Evolutionary conservation across 2,329 filamentous ascomycete species (phyloP).

Genomic region (Hypoxylon sp.): DNA sequence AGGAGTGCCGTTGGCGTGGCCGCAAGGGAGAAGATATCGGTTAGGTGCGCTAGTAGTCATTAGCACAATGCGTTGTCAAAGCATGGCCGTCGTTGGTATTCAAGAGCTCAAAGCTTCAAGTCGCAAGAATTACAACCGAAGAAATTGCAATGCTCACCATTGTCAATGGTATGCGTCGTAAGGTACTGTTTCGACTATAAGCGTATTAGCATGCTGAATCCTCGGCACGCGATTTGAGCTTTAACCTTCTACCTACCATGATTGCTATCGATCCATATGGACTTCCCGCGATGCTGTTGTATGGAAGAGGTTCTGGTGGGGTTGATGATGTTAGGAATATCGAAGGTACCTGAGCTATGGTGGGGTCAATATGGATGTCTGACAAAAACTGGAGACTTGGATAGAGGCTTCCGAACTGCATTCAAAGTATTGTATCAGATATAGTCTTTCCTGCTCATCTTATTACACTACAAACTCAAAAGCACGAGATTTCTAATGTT

Average conservation of each 20-base stretch:
- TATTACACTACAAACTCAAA: background rate
- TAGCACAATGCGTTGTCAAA: conserved; percentile 39
- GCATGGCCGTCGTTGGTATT: conserved; percentile 10
- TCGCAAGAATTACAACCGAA: conserved; percentile 22
- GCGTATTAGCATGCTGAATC: conserved; percentile 11
- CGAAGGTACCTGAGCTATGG: conserved; percentile 46
- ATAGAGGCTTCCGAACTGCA: conserved; percentile 13
- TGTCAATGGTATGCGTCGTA: conserved; percentile 89
- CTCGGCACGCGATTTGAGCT: background rate
- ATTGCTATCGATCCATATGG: conserved; percentile 55
- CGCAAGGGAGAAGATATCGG: conserved; percentile 87
- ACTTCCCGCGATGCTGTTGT: conserved; percentile 37
- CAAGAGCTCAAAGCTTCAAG: conserved; percentile 27
- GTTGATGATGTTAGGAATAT: conserved; percentile 41
- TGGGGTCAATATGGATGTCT: conserved; percentile 40
- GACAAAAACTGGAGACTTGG: conserved; percentile 36
- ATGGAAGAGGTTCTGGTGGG: conserved; percentile 42
- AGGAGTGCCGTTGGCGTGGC: conserved; percentile 80
- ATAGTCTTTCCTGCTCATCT: background rate
- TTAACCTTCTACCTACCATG: conserved; percentile 54
- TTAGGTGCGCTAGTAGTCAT: conserved; percentile 75
- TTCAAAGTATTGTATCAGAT: conserved; percentile 10
- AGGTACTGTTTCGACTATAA: conserved; percentile 99
- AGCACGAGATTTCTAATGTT: background rate
- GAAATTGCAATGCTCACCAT: conserved; percentile 68